Conservation (phyloP, 2,329 filamentous ascomycete species). For the Fonsecaea nubica region DNA sequence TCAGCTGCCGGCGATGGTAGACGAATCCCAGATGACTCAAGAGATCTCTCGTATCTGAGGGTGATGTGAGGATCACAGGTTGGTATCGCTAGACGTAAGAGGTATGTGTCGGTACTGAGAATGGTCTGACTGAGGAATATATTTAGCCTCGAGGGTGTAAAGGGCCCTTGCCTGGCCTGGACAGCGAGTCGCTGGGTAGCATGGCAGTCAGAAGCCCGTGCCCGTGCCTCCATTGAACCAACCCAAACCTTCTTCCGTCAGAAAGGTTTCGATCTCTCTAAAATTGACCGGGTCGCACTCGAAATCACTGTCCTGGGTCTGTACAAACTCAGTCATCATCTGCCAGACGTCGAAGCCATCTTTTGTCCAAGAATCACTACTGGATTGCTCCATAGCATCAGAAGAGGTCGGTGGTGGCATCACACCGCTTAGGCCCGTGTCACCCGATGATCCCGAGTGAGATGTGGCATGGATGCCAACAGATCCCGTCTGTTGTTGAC, state of each 20-base stretch:
- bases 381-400: background rate
- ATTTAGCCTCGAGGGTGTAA: too few species aligned
- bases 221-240: slow-evolving; percentile 20
- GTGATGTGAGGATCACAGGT: too few species aligned
- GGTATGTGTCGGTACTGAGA: too few species aligned
- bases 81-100: too few species aligned
- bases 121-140: too few species aligned
- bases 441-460: background rate
- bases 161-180: too few species aligned
- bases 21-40: too few species aligned
- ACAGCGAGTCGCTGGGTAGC: background rate
- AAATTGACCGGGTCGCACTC: slow-evolving; percentile 19
- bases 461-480: background rate
- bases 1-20: too few species aligned
- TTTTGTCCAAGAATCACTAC: slow-evolving; percentile 10
- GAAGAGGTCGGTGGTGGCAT: slow-evolving; percentile 5
- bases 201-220: slow-evolving; percentile 8
- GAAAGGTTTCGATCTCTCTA: slow-evolving; percentile 15
- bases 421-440: background rate
- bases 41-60: too few species aligned
- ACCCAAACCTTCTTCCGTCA: slow-evolving; percentile 16
- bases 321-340: slow-evolving; percentile 18
- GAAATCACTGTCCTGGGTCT: slow-evolving; percentile 16
- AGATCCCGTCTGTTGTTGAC: background rate
- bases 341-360: slow-evolving; percentile 21